phyloP scores from a whole-genome alignment of 306 rosid species.

The Echinosophora koreensis region DNA sequence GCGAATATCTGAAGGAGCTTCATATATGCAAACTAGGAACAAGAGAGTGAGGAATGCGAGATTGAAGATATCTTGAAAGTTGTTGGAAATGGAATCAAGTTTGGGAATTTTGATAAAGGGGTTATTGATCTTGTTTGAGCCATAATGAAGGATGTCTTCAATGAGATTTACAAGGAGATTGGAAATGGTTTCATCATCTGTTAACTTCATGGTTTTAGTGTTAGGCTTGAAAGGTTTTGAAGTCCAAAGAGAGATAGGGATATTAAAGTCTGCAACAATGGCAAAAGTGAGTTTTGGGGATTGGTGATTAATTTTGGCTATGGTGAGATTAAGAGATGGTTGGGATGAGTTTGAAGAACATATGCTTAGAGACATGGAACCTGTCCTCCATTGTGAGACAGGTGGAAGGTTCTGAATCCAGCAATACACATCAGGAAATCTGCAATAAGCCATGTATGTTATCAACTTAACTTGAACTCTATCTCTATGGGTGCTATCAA shows the following conservation, averaged over 20 bases:
- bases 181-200: conserved; percentile 58
- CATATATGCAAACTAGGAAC: conserved; percentile 83
- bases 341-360: conserved; percentile 66
- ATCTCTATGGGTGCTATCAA: background rate
- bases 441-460: conserved; percentile 68
- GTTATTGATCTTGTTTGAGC: conserved; percentile 58
- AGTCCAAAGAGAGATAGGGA: conserved; percentile 84
- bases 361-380: conserved; percentile 57
- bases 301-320: conserved; percentile 60
- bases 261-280: conserved; percentile 66
- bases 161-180: conserved; percentile 67
- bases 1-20: conserved; percentile 76
- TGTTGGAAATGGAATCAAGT: conserved; percentile 54
- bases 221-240: conserved; percentile 69
- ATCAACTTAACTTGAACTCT: conserved; percentile 13
- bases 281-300: conserved; percentile 56
- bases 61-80: conserved; percentile 70
- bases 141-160: conserved; percentile 77
- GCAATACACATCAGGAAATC: conserved; percentile 64
- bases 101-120: conserved; percentile 60
- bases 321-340: conserved; percentile 76
- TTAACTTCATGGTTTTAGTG: conserved; percentile 44
- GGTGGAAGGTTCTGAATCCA: conserved; percentile 91
- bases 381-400: conserved; percentile 70
- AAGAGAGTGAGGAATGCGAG: conserved; percentile 68